phyloP scores from a whole-genome alignment of 495 filamentous ascomycete genomes.

The Aspergillus bridgeri region DNA sequence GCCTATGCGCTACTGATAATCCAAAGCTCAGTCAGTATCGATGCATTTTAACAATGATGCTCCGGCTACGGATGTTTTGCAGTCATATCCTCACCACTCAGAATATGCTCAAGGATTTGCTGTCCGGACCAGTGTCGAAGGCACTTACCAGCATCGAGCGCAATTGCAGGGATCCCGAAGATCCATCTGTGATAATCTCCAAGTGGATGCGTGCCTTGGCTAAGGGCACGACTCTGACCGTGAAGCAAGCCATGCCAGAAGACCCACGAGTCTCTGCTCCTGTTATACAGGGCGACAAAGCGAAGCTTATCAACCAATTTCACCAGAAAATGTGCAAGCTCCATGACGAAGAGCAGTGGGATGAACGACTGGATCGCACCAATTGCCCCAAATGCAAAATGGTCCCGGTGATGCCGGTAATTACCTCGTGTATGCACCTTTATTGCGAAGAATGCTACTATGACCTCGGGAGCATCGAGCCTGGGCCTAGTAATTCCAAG shows the following conservation, averaged over 20 bases:
- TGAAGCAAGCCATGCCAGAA: too few relatives aligned
- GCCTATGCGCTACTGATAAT: not conserved
- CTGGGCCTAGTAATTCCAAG: slow-evolving; percentile 12
- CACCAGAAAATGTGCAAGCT: slow-evolving; percentile 26
- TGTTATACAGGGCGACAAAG: slow-evolving; percentile 6
- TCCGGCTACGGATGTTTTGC: slow-evolving; percentile 50
- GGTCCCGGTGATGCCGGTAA: slow-evolving; percentile 22
- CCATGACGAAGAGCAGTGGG: slow-evolving; percentile 23
- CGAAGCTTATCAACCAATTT: slow-evolving; percentile 19
- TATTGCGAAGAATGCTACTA: slow-evolving; percentile 47
- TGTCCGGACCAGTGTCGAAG: slow-evolving; percentile 39
- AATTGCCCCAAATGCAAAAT: slow-evolving; percentile 35
- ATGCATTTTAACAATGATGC: slow-evolving; percentile 35
- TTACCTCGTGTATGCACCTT: slow-evolving; percentile 48
- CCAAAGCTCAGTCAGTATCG: slow-evolving; percentile 15
- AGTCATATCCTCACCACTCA: slow-evolving; percentile 51
- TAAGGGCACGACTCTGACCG: too few relatives aligned
- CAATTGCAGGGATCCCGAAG: not conserved
- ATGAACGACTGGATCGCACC: slow-evolving; percentile 24
- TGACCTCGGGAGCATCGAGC: slow-evolving; percentile 18
- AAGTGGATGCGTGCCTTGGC: slow-evolving; percentile 2
- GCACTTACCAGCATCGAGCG: slow-evolving; percentile 23
- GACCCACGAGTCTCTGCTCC: too few relatives aligned
- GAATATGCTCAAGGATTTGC: slow-evolving; percentile 36
- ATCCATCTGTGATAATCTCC: slow-evolving; percentile 13